These are phyloP conservation scores for Saccharomycopsis selenospora DNA, from an alignment of 805 yeast species.

Conservation along the genomic window DNA sequence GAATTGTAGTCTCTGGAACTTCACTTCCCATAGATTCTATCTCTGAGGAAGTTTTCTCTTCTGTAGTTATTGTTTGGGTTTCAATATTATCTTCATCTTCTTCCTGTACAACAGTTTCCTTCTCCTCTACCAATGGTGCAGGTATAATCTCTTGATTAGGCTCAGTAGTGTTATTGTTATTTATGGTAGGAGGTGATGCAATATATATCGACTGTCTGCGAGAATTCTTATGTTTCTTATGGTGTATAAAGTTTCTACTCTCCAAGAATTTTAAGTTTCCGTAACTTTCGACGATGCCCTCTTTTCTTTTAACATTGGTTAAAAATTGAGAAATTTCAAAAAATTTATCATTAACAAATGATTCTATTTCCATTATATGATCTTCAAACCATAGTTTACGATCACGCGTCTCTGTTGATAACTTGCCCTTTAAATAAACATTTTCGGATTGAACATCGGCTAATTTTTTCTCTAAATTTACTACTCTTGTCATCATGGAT, in stretches of 20 bases:
- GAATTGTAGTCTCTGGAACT: no score
- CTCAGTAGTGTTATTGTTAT: no score
- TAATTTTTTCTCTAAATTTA: constrained; percentile 46
- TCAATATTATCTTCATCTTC: not conserved
- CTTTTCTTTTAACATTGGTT: constrained; percentile 33
- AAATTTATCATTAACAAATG: constrained; percentile 34
- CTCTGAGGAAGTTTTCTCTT: no score
- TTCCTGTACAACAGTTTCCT: not conserved
- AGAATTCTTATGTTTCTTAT: constrained; percentile 32
- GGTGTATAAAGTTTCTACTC: constrained; percentile 22
- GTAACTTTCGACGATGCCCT: constrained; percentile 24
- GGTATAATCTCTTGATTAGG: no score
- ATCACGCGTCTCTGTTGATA: constrained; percentile 27
- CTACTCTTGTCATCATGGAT: constrained; percentile 41
- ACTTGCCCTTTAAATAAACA: constrained; percentile 34
- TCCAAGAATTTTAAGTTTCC: constrained; percentile 25
- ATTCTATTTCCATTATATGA: constrained; percentile 35
- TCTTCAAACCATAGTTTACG: constrained; percentile 32
- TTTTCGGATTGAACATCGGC: constrained; percentile 46
- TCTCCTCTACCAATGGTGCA: no score
- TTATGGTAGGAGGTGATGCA: constrained; percentile 27
- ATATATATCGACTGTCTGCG: constrained; percentile 37
- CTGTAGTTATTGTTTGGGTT: no score
- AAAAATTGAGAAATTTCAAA: constrained; percentile 40
- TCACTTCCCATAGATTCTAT: no score